A percentile compares a stretch with the other conserved stretches of the same genome.
phyloP scores from a whole-genome alignment of 2,329 filamentous ascomycete genomes.

The Aspergillus persii region DNA sequence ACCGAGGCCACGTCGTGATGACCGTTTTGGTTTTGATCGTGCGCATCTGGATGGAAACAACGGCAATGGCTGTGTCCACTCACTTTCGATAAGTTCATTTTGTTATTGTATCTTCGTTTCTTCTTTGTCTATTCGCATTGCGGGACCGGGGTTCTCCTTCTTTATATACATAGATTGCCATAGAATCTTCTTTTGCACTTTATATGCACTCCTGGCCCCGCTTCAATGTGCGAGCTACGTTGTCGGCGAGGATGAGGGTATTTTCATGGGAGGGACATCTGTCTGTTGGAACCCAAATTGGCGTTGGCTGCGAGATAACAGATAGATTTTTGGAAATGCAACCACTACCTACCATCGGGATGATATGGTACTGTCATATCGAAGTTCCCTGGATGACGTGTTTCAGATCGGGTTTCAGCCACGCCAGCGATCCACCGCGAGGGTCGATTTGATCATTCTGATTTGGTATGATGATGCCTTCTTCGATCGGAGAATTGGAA shows the following conservation, averaged over 20 bases:
- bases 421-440: slow-evolving; percentile 4
- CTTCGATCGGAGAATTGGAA: not conserved
- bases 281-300: slow-evolving; percentile 1
- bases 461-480: not conserved
- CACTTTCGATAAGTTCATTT: slow-evolving; percentile 4
- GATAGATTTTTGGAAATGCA: not conserved
- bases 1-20: slow-evolving; percentile 28
- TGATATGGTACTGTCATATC: not conserved
- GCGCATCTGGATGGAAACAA: slow-evolving; percentile 10
- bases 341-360: too few relatives aligned
- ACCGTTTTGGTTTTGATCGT: not conserved
- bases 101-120: not conserved
- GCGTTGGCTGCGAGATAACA: not conserved
- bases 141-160: slow-evolving; percentile 12
- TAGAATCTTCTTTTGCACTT: slow-evolving; percentile 15
- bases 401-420: slow-evolving; percentile 15
- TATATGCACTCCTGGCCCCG: not conserved
- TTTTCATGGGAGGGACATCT: not conserved
- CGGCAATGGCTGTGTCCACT: slow-evolving; percentile 12
- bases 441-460: not conserved
- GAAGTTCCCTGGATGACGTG: not conserved
- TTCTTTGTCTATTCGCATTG: slow-evolving; percentile 12
- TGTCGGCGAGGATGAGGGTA: not conserved
- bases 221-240: not conserved
- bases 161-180: slow-evolving; percentile 22